These are phyloP conservation scores for Ogataea siamensis DNA, from an alignment of 805 yeast species.

Conservation along the genomic window DNA sequence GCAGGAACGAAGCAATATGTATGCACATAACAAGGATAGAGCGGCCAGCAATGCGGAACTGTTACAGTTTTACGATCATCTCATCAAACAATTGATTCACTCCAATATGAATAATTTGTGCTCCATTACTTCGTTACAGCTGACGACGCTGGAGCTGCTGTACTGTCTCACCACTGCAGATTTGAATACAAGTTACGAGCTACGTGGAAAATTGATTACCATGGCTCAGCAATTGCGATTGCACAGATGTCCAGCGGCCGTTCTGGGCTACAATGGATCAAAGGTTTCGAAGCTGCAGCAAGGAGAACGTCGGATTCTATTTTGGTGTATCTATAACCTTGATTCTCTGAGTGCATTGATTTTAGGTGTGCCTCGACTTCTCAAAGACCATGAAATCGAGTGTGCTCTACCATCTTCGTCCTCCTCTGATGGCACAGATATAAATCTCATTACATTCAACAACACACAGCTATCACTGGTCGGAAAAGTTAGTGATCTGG, in stretches of 20 bases:
- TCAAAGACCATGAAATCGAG: slow-evolving; percentile 80
- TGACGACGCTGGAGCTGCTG: slow-evolving; percentile 63
- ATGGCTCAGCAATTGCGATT: slow-evolving; percentile 85
- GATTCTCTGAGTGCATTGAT: slow-evolving; percentile 74
- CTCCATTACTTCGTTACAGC: slow-evolving; percentile 67
- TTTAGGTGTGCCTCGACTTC: slow-evolving; percentile 77
- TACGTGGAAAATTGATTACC: slow-evolving; percentile 71
- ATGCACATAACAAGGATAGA: slow-evolving; percentile 12
- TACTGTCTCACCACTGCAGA: slow-evolving; percentile 75
- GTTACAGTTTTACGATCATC: slow-evolving; percentile 52
- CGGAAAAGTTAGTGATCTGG: slow-evolving; percentile 65
- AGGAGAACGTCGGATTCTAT: slow-evolving; percentile 76
- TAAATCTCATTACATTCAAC: slow-evolving; percentile 57
- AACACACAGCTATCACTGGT: slow-evolving; percentile 59
- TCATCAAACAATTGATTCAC: slow-evolving; percentile 61
- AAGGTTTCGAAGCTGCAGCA: slow-evolving; percentile 67
- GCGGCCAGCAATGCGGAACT: slow-evolving; percentile 30
- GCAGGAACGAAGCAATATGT: slow-evolving; percentile 31
- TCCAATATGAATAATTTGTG: slow-evolving; percentile 60
- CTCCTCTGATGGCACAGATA: slow-evolving; percentile 40
- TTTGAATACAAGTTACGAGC: slow-evolving; percentile 67
- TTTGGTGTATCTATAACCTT: slow-evolving; percentile 79
- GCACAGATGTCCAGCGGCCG: slow-evolving; percentile 85
- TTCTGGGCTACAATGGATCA: slow-evolving; percentile 62
- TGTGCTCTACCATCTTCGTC: slow-evolving; percentile 71